Percentiles rank a stretch among this genome's conserved stretches.
Conservation (phyloP, 108 stramenopile genomes). For the Craspedostauros australis region DNA sequence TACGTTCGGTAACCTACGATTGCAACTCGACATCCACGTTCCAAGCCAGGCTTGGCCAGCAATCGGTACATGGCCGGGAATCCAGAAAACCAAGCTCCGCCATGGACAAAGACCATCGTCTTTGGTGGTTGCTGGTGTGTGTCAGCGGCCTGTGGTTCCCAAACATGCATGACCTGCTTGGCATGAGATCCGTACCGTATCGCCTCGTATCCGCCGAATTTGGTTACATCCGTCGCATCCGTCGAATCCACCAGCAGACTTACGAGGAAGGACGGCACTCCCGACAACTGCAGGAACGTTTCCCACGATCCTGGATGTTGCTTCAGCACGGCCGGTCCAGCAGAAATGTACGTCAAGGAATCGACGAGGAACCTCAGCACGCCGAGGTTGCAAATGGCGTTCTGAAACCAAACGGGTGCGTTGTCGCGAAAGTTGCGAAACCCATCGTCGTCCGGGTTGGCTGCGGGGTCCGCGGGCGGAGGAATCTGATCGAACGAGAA, state of each 20-base stretch:
- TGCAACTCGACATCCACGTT: slow-evolving; percentile 16
- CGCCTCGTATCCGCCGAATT: no score
- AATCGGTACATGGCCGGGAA: slow-evolving; percentile 27
- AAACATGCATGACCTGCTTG: no score
- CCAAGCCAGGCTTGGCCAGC: slow-evolving; percentile 23
- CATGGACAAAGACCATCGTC: slow-evolving; percentile 34
- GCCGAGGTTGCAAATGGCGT: not conserved
- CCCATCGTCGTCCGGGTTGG: slow-evolving; percentile 9
- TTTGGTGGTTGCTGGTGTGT: not conserved
- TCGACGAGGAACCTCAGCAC: not conserved
- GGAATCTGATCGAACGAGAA: no score
- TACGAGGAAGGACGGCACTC: not conserved
- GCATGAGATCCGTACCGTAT: no score
- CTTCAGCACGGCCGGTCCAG: not conserved
- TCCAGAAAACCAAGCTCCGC: slow-evolving; percentile 43
- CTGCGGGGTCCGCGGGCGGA: no score
- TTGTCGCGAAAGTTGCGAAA: slow-evolving; percentile 6
- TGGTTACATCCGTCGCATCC: no score
- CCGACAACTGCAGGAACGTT: not conserved
- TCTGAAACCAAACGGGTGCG: not conserved
- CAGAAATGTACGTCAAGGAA: not conserved
- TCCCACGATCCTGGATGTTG: not conserved
- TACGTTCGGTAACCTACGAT: slow-evolving; percentile 42
- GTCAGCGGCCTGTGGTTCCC: no score
- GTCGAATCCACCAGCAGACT: not conserved